Evolutionary conservation across 305 asterid species (phyloP), one percentile per base, ranked within the genome.

Genomic region (Lippia alba): DNA sequence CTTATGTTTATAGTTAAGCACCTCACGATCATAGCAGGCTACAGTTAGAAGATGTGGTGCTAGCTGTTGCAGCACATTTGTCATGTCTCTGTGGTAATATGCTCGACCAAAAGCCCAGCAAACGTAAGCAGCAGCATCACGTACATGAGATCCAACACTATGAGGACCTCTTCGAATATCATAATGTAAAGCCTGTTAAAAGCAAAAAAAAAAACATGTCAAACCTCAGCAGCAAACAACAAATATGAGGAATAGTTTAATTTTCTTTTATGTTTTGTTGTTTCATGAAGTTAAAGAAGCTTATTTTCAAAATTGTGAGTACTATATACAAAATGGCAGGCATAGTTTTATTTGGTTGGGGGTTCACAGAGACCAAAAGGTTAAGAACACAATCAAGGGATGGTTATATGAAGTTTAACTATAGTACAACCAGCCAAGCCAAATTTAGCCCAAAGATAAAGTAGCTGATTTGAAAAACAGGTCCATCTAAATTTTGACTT

Each of bases 71-170:
- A 95, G 88, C 75, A 95, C 86, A 78, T 73, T 79, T 77, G 74
- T 87, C 98, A 95, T 95, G 84, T 95, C 99, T 34, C 82, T 79
- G 76, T 87, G 82, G 80, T 74, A 82, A 82, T 95, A 95, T 74
- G 98, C 94, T 72, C 98, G 96, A 36, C 98, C 97, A 71, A 95
- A 95, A 74, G 99, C 98, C 99, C 99, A 95, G 78, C 96, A 95
- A 84, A 95, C 99, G 82, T 95, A 95, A 75, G 98, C 97, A 33
- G 99, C 97, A 67, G 99, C 99, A 89, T 95, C 99, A 79, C 99
- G 99, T 67, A 95, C 98, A 64, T 95, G 98, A 57, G 99, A 92
- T 76, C 99, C 99, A 77, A 95, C 89, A 85, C 98, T 95, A 75
- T 95, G 98, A 71, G 98, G 97, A 75, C 99, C 99, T 83, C 99